Evolutionary conservation across 805 yeast genomes (phyloP), one percentile per base, ranked within the genome.

Genomic region (Pichia thaimueangensis): DNA sequence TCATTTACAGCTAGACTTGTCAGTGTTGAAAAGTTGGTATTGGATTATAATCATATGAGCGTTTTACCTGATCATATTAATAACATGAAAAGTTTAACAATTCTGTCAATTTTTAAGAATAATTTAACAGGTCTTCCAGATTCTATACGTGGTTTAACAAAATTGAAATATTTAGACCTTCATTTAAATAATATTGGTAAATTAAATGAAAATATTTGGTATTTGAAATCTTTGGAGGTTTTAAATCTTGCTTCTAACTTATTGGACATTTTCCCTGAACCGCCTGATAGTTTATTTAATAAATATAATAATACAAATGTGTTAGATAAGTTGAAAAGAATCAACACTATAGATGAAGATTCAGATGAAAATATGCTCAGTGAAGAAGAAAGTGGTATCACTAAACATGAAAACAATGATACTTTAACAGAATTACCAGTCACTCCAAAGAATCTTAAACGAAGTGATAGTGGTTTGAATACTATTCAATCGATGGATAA

Each of bases 41-140:
- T 93, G 48, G 93, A 87, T 61, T 78, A 81, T 52, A 93, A 93
- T 56, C 93, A 85, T 56, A 68, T 93, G 50, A 84, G 84, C 8
- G 70, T 77, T 13, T 62, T 93, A 17, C 96, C 97, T 0, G 68
- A 72, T 1, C 82, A 80, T 39, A 71, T 93, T 21, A 77, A 81
- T 1, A 56, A 62, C 3, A 70, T 91, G 52, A 62, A 66, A 22
- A 76, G 71, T 45, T 67, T 93, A 53, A 73, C 76, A 2, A 76
- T 76, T 46, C 65, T 93, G 30, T 85, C 95, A 3, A 69, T 80
- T 2, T 80, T 76, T 41, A 78, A 79, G 41, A 93, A 93, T 57
- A 84, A 85, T 51, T 64, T 93, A 44, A 83, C 82, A 42, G 60
- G 71, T 2, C 55, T 93, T 12, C 96, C 97, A 0, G 60, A 67